Evolutionary conservation across 345 rosid genomes (phyloP).

Genomic region (Eucalyptus cloeziana): DNA sequence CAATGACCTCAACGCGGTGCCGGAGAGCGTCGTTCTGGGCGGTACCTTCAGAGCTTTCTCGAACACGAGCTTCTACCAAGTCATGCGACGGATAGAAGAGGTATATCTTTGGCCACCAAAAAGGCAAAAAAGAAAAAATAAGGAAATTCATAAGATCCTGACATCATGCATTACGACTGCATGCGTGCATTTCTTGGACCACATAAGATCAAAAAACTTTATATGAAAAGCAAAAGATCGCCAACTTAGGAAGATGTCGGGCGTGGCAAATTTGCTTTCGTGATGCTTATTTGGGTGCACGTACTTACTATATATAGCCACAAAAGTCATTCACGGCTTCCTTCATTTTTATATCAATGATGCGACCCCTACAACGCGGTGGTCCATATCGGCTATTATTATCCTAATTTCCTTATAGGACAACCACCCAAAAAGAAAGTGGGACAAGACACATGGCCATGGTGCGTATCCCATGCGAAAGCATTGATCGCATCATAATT

Average conservation of each 20-base stretch:
- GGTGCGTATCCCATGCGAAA: background rate
- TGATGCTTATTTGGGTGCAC: background rate
- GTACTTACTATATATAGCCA: background rate
- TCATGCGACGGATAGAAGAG: constrained; percentile 59
- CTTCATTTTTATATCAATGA: background rate
- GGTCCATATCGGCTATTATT: background rate
- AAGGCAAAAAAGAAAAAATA: background rate
- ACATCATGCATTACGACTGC: background rate
- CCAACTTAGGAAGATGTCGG: background rate
- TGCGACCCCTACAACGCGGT: background rate
- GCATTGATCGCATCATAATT: background rate
- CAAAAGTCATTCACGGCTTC: background rate
- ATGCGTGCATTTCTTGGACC: background rate
- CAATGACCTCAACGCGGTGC: constrained; percentile 20
- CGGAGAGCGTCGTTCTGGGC: constrained; percentile 47
- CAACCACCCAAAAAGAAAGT: background rate
- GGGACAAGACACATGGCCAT: background rate
- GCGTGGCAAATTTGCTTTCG: background rate
- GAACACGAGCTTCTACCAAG: constrained; percentile 55
- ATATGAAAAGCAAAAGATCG: background rate
- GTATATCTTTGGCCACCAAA: constrained; percentile 1
- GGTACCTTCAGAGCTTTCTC: constrained; percentile 87
- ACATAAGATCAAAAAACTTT: background rate
- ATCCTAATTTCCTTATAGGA: background rate
- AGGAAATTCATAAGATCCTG: background rate